Evolutionary conservation across 495 filamentous ascomycete species (phyloP), one percentile per base, ranked within the genome.

Genomic region (Penicillium longicatenatum): DNA sequence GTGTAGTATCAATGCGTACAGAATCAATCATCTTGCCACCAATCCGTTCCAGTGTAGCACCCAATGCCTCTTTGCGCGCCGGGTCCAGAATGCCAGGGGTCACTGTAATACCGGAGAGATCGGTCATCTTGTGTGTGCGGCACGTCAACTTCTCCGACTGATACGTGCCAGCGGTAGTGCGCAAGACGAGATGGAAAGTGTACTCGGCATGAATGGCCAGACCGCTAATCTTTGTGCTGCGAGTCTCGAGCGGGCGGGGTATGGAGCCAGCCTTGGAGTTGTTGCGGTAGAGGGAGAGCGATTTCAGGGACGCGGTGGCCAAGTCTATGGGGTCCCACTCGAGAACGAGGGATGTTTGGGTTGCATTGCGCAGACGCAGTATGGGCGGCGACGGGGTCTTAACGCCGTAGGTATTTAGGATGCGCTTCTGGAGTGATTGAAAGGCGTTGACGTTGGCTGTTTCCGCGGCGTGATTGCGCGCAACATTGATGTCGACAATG

Each of bases 91-190:
- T 82, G 19, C 94, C 94, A 6, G 92, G 88, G 12, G 93, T 97
- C 54, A 99, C 89, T 11, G 95, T 98, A 70, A 99, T 95, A 47
- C 94, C 94, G 52, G 87, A 91, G 47, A 99, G 79, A 73, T 99
- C 94, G 26, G 94, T 98, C 95, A 98, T 97, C 79, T 97, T 97
- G 76, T 98, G 95, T 43, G 94, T 99, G 59, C 86, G 85, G 47
- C 96, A 91, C 8, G 83, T 83, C 52, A 99, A 78, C 68, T 89
- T 91, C 69, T 96, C 90, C 62, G 88, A 92, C 48, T 83, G 79
- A 61, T 86, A 91, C 21, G 89, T 93, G 29, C 94, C 93, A n/a
- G 95, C 94, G 22, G 84, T 89, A 0, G 94, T 98, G 61, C 90
- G 83, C 68, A 99, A 76, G 35, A 98, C 87, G 21, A 98, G 81